Evolutionary conservation across 805 yeast genomes (phyloP), one percentile per base, ranked within the genome.

Genomic region (Ogataea methanolica): DNA sequence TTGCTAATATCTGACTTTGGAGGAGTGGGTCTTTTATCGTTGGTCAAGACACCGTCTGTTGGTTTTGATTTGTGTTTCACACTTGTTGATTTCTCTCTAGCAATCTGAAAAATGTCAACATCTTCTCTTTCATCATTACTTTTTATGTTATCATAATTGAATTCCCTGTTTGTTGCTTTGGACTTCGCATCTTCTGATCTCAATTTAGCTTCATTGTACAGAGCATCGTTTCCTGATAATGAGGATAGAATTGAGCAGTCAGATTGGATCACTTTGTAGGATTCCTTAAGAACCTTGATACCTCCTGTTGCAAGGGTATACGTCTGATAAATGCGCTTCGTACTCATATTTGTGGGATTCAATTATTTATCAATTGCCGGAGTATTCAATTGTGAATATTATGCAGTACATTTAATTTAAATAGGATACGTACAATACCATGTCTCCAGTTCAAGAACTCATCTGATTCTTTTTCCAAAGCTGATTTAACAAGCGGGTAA

Each of bases 51-150:
- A 23, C 53, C 57, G 29, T 52, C 55, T 6, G 41, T 31, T 23
- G 26, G 34, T 16, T 44, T 39, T 4, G 41, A 39, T 2, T 55
- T 46, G 40, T 55, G 58, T 45, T 56, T 61, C 17, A 52, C 58
- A 29, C 55, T 50, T 8, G 41, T 51, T 1, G 71, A 58, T 51
- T 66, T 67, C 16, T 58, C 54, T 35, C 57, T 58, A 2, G 73
- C 72, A n/a, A 61, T 46, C 44, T 57, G 60, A 39, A 58, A 69
- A 37, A 69, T 61, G 43, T 69, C 72, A 19, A 52, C 46, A 1
- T 58, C 60, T n/a, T 47, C 58, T 14, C 41, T 11, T 19, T 50
- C 48, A 14, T 35, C n/a, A 41, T 36, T 6, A 57, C 42, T 26
- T 51, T 55, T 11, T 21, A 34, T 14, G 22, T 43, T 43, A 16